A percentile compares a stretch with the other conserved stretches of the same genome.
phyloP scores from a whole-genome alignment of 2,329 filamentous ascomycete species.

The Juglanconis sp. region DNA sequence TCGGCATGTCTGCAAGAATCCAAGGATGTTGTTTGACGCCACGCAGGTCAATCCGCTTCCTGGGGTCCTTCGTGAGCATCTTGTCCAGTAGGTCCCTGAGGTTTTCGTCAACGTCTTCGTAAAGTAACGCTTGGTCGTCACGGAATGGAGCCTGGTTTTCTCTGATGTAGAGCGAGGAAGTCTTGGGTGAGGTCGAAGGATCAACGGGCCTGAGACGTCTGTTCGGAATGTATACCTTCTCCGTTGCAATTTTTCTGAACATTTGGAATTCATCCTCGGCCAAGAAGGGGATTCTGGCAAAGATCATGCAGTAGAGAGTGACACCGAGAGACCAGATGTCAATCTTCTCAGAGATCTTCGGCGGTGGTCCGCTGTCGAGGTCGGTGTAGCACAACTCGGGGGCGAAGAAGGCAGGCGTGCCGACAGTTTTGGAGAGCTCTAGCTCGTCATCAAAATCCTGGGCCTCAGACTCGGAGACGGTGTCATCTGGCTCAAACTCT shows the following conservation, averaged over 20 bases:
- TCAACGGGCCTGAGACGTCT: conserved; percentile 76
- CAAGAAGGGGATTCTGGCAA: conserved; percentile 87
- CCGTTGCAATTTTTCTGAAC: conserved; percentile 86
- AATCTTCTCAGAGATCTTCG: conserved; percentile 85
- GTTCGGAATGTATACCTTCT: conserved; percentile 85
- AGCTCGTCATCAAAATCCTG: conserved; percentile 87
- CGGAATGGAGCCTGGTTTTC: conserved; percentile 66
- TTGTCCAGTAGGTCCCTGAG: conserved; percentile 74
- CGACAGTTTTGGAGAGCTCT: conserved; percentile 96
- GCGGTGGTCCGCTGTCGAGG: conserved; percentile 58
- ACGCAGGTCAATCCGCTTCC: conserved; percentile 80
- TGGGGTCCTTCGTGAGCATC: conserved; percentile 85
- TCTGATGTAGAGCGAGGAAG: conserved; percentile 53
- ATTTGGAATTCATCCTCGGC: conserved; percentile 89
- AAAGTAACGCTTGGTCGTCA: conserved; percentile 73
- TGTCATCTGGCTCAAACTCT: conserved; percentile 76
- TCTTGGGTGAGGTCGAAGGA: conserved; percentile 53
- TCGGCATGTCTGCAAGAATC: conserved; percentile 75
- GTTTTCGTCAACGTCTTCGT: conserved; percentile 80
- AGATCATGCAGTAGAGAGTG: conserved; percentile 93
- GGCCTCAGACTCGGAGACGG: conserved; percentile 74
- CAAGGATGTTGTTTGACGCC: conserved; percentile 94
- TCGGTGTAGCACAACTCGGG: conserved; percentile 94
- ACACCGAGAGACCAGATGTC: conserved; percentile 97
- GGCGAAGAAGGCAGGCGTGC: conserved; percentile 95